Percentiles rank a stretch among this genome's conserved stretches.
Evolutionary conservation across 1,284 basidiomycete genomes (phyloP).

Genomic region (Pseudozyma hubeiensis): DNA sequence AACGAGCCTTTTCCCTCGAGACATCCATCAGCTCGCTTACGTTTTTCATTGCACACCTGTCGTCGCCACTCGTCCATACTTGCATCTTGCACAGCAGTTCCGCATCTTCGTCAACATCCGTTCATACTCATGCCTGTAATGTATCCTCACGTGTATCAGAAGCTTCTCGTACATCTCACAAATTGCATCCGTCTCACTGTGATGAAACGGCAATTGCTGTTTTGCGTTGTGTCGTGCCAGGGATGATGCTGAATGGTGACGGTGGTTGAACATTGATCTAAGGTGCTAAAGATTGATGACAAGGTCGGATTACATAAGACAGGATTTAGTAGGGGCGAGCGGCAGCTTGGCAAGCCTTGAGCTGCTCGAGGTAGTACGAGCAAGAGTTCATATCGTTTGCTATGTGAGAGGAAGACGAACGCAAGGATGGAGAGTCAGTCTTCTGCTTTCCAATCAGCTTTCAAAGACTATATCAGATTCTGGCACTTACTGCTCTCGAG

Average conservation of each 20-base stretch:
- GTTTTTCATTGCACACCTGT: not conserved
- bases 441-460: no score
- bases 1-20: not conserved
- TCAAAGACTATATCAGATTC: not conserved
- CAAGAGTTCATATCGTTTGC: constrained; percentile 73
- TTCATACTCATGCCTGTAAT: not conserved
- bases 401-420: constrained; percentile 34
- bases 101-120: not conserved
- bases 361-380: constrained; percentile 73
- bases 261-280: constrained; percentile 16
- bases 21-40: no score
- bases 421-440: not conserved
- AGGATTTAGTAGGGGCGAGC: constrained; percentile 62
- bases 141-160: constrained; percentile 3
- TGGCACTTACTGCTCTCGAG: constrained; percentile 58
- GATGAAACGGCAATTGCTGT: no score
- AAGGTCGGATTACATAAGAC: not conserved
- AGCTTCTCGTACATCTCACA: constrained; percentile 1
- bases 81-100: constrained; percentile 7
- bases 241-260: constrained; percentile 25
- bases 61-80: no score
- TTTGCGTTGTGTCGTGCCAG: no score
- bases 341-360: constrained; percentile 68
- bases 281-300: constrained; percentile 3
- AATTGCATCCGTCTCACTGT: not conserved